Base-by-base conservation (phyloP, 2,329 filamentous ascomycete species). In the Monosporascus sp. region DNA sequence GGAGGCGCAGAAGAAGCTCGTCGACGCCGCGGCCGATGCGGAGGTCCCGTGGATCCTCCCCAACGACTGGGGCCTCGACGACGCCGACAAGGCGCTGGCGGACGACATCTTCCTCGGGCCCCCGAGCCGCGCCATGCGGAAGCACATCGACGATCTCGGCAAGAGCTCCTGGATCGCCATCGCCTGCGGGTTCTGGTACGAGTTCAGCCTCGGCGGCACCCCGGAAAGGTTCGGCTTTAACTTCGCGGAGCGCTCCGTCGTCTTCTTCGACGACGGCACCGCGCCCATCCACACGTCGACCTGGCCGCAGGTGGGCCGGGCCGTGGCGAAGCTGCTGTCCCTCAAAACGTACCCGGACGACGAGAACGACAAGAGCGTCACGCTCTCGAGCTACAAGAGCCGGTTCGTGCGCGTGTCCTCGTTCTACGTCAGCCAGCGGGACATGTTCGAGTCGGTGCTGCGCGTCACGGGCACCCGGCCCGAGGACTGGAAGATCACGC, bases 401-500 rank as follows among this genome's bases (percentile, higher is more conserved):
- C 71, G 73, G 48, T 55, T 60, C 0, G 61, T 85, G 1, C 79
- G 75, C 57, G 56, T 85, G 7, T 72, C 70, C 6, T 83, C 78
- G 60, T 88, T 86, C 67, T 63, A 68, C 16, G 61, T 83, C 54
- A 81, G 67, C 52, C 85, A 88, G 65, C 72, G 74, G 3, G 84
- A 88, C 9, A 87, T 88, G 72, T 73, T 88, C 48, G 77, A 79
- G 47, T 79, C 77, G 22, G 65, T 84, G 17, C 74, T 83, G 59
- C 76, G 78, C 0, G 82, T 84, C 2, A 78, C 78, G 0, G 76
- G 76, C 0, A 81, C 78, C 0, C 77, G 68, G 0, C 79, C 85
- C 31, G 66, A 63, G 0, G 83, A 87, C 58, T 89, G 85, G 85
- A 73, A 62, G 1, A 75, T 88, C 52, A 71, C 60, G 1, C 64